Percentiles rank a stretch among this genome's conserved stretches.
Conservation (phyloP, 768 basidiomycete genomes). For the Symmetrospora coprosmae region DNA sequence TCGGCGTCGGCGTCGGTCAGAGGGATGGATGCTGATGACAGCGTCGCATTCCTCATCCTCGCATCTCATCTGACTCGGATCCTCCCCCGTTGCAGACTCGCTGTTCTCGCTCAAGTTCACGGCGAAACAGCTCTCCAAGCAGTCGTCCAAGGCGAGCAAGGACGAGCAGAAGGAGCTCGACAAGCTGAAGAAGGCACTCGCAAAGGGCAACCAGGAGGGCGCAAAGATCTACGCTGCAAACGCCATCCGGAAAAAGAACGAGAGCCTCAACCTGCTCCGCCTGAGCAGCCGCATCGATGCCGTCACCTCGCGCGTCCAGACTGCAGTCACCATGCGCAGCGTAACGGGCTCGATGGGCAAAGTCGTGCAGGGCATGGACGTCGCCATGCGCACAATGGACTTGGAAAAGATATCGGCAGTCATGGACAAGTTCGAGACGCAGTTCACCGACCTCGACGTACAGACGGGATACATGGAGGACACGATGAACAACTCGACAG, state of each 20-base stretch:
- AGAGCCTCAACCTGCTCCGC: slow-evolving; percentile 76
- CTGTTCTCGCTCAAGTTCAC: slow-evolving; percentile 57
- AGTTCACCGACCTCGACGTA: slow-evolving; percentile 92
- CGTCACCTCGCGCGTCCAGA: slow-evolving; percentile 90
- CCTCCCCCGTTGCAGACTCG: neutral
- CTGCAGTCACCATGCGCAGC: slow-evolving; percentile 82
- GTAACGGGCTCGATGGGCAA: slow-evolving; percentile 93
- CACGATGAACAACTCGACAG: slow-evolving; percentile 83
- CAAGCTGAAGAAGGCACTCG: slow-evolving; percentile 90
- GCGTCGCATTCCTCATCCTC: neutral
- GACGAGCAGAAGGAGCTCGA: slow-evolving; percentile 80
- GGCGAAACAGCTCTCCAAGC: slow-evolving; percentile 80
- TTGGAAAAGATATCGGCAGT: slow-evolving; percentile 95
- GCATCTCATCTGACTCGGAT: neutral
- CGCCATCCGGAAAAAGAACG: slow-evolving; percentile 95
- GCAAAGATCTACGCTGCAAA: slow-evolving; percentile 97
- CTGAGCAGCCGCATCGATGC: slow-evolving; percentile 87
- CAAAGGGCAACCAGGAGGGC: slow-evolving; percentile 91
- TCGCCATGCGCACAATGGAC: slow-evolving; percentile 99
- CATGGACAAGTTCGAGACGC: slow-evolving; percentile 97
- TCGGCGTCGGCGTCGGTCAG: too few species aligned
- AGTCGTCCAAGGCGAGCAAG: slow-evolving; percentile 95
- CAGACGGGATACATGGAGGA: slow-evolving; percentile 98
- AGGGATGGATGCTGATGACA: too few species aligned
- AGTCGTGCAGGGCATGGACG: slow-evolving; percentile 95